phyloP scores from a whole-genome alignment of 2,329 filamentous ascomycete genomes.

The Phialocephala sp. region DNA sequence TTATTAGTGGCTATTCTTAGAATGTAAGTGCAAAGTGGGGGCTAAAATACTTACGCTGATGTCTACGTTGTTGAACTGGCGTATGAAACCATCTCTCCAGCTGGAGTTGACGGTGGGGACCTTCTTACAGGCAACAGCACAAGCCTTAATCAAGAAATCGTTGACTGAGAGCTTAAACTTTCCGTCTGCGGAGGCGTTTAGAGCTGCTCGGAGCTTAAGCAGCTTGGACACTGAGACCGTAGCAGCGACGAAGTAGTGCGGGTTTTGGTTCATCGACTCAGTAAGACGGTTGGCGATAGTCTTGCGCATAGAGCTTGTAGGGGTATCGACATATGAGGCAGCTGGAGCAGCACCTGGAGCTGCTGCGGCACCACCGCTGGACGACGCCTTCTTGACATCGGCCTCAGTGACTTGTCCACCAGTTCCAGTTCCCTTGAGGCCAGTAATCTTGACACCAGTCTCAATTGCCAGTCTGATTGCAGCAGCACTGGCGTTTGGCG shows the following conservation, averaged over 20 bases:
- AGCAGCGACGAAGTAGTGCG: conserved; percentile 96
- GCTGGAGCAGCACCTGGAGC: conserved; percentile 58
- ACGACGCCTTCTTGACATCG: conserved; percentile 87
- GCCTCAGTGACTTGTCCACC: conserved; percentile 88
- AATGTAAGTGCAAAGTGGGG: neutral
- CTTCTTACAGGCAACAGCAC: conserved; percentile 86
- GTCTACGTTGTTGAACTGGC: conserved; percentile 91
- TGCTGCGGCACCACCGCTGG: conserved; percentile 51
- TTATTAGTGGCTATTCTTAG: conserved; percentile 4
- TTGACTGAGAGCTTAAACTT: conserved; percentile 99
- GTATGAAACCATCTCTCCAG: conserved; percentile 90
- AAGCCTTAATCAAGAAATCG: conserved; percentile 98
- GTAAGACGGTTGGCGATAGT: conserved; percentile 91
- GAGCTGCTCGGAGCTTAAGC: conserved; percentile 90
- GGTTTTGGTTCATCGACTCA: conserved; percentile 90
- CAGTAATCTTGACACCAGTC: conserved; percentile 77
- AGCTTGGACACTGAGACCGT: conserved; percentile 93
- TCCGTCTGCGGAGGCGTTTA: conserved; percentile 87
- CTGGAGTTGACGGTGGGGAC: conserved; percentile 95
- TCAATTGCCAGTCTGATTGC: conserved; percentile 85
- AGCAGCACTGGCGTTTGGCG: conserved; percentile 73
- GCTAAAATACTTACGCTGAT: conserved; percentile 77
- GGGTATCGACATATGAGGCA: conserved; percentile 80
- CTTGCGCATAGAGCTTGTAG: conserved; percentile 94
- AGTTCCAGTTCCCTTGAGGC: conserved; percentile 85